phyloP scores from a whole-genome alignment of 179 eudicot species.

The Gypsophila paniculata region DNA sequence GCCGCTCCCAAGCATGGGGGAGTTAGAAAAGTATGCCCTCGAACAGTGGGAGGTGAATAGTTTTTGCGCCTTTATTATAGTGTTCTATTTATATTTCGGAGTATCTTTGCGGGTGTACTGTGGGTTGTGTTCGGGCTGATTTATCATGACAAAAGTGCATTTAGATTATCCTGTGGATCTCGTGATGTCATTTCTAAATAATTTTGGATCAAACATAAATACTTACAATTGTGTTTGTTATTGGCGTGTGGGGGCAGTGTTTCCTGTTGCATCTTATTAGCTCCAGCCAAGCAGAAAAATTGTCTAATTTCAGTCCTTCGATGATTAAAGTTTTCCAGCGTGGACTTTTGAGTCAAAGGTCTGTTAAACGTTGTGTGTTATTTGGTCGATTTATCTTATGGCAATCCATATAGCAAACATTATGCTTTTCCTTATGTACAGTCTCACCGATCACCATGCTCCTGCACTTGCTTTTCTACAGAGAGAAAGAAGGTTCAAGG shows the following conservation, averaged over 20 bases:
- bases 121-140: background rate
- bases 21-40: constrained; percentile 70
- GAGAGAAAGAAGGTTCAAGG: constrained; percentile 80
- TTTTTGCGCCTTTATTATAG: constrained; percentile 17
- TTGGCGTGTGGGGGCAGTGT: constrained; percentile 45
- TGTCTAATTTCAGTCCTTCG: constrained; percentile 73
- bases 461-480: constrained; percentile 30
- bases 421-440: constrained; percentile 16
- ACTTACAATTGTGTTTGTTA: constrained; percentile 10
- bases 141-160: background rate
- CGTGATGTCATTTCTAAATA: background rate
- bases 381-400: background rate
- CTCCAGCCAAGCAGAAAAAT: constrained; percentile 67
- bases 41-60: constrained; percentile 86
- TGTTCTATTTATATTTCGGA: background rate
- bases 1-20: constrained; percentile 78
- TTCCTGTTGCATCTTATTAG: constrained; percentile 93
- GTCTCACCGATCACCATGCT: constrained; percentile 5
- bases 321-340: constrained; percentile 95
- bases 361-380: background rate
- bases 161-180: constrained; percentile 20
- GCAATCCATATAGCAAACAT: background rate
- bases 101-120: constrained; percentile 2
- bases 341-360: constrained; percentile 87
- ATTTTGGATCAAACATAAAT: background rate